Evolutionary conservation across 2,329 filamentous ascomycete species (phyloP).

Genomic region (Fusarium sp.): DNA sequence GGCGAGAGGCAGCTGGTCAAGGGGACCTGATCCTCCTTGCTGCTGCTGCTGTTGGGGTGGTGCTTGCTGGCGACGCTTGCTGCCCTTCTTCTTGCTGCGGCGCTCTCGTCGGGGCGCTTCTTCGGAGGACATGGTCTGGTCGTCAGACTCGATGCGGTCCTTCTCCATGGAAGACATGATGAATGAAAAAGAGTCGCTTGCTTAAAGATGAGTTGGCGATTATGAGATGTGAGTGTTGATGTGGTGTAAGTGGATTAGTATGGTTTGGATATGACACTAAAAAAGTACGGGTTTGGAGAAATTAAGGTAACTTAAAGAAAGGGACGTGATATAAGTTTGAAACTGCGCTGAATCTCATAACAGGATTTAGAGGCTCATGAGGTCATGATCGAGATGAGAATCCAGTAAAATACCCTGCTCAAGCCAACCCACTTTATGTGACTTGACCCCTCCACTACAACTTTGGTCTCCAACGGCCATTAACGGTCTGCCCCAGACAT

Average conservation of each 20-base stretch:
- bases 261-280: constrained; percentile 3
- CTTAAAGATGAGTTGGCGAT: not conserved
- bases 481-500: not conserved
- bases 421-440: not conserved
- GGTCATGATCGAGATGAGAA: constrained; percentile 40
- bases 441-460: constrained; percentile 15
- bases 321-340: constrained; percentile 36
- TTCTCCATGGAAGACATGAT: constrained; percentile 41
- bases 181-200: not conserved
- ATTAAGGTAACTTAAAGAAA: constrained; percentile 11
- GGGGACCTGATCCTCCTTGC: constrained; percentile 34
- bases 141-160: constrained; percentile 41
- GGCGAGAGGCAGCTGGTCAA: constrained; percentile 51
- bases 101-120: constrained; percentile 37
- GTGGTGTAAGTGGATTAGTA: constrained; percentile 6
- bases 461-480: not conserved
- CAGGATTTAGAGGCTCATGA: constrained; percentile 44
- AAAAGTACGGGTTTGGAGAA: constrained; percentile 9
- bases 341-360: constrained; percentile 29
- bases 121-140: constrained; percentile 35
- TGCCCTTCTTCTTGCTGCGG: constrained; percentile 44
- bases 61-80: constrained; percentile 42
- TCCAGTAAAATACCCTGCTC: constrained; percentile 17
- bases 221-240: not conserved
- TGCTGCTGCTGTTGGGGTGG: constrained; percentile 26